A percentile compares a stretch with the other conserved stretches of the same genome.
Conservation (phyloP, 257 asterid genomes). For the Misopates orontium region DNA sequence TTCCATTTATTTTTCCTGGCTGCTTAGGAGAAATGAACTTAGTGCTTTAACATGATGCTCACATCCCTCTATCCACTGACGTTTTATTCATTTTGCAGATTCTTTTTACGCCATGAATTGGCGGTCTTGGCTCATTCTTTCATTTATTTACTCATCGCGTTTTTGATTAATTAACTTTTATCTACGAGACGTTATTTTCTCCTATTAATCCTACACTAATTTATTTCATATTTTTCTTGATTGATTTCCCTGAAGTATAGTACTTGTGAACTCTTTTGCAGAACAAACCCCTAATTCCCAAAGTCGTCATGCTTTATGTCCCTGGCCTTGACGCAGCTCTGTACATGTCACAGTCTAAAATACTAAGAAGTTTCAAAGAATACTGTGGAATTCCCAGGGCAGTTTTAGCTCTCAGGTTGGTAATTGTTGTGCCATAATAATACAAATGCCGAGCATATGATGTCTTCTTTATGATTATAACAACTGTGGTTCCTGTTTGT, state of each 20-base stretch:
- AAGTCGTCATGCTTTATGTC: slow-evolving; percentile 85
- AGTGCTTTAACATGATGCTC: no score
- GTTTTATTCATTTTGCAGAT: no score
- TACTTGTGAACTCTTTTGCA: slow-evolving; percentile 43
- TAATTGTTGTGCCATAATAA: slow-evolving; percentile 13
- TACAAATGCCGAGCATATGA: background rate
- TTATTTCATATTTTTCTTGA: no score
- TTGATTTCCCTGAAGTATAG: background rate
- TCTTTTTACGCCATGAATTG: no score
- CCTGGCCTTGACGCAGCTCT: slow-evolving; percentile 99
- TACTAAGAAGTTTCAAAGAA: slow-evolving; percentile 66
- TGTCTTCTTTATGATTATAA: slow-evolving; percentile 13
- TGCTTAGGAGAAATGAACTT: no score
- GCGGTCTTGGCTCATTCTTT: no score
- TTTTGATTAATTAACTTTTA: no score
- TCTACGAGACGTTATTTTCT: no score
- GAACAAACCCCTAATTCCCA: slow-evolving; percentile 92
- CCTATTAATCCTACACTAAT: no score
- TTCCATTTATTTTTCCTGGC: no score
- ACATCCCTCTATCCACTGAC: no score
- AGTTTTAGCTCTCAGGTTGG: slow-evolving; percentile 86
- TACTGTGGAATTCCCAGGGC: slow-evolving; percentile 83
- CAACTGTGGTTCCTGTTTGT: slow-evolving; percentile 30
- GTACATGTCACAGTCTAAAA: slow-evolving; percentile 75
- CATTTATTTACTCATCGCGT: no score